Evolutionary conservation across 192 early-diverging fungal genomes (phyloP).

Genomic region (Backusella mclennaniae): DNA sequence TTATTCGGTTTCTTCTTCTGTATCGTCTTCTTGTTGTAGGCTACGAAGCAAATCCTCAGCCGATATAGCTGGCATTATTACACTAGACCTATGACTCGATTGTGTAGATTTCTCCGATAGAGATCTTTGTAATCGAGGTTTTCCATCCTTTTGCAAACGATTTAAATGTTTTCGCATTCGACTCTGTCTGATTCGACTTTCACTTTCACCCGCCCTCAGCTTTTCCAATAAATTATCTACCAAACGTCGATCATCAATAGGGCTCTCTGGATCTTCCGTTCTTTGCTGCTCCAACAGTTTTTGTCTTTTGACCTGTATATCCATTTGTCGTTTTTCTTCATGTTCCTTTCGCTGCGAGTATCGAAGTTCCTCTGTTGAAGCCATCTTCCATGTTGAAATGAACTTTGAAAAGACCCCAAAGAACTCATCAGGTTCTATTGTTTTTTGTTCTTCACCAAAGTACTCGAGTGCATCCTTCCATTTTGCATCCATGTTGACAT

Average conservation of each 20-base stretch:
- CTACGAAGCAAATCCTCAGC: constrained; percentile 15
- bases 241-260: constrained; percentile 55
- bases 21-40: constrained; percentile 7
- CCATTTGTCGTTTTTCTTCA: constrained; percentile 22
- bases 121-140: neutral
- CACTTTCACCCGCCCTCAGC: constrained; percentile 59
- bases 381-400: constrained; percentile 58
- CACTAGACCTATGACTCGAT: neutral
- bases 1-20: neutral
- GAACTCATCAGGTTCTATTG: constrained; percentile 75
- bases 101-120: neutral
- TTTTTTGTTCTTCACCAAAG: constrained; percentile 68
- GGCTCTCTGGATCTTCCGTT: neutral
- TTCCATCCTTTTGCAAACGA: neutral
- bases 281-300: neutral
- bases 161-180: neutral
- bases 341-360: constrained; percentile 11
- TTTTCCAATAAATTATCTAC: constrained; percentile 75
- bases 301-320: constrained; percentile 1
- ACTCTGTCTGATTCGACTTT: constrained; percentile 30
- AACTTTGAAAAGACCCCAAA: constrained; percentile 78
- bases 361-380: constrained; percentile 1
- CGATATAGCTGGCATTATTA: neutral
- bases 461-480: constrained; percentile 66
- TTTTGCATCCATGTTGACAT: constrained; percentile 60